phyloP scores from a whole-genome alignment of 2,329 filamentous ascomycete species.

The Pochonia chlamydosporia region DNA sequence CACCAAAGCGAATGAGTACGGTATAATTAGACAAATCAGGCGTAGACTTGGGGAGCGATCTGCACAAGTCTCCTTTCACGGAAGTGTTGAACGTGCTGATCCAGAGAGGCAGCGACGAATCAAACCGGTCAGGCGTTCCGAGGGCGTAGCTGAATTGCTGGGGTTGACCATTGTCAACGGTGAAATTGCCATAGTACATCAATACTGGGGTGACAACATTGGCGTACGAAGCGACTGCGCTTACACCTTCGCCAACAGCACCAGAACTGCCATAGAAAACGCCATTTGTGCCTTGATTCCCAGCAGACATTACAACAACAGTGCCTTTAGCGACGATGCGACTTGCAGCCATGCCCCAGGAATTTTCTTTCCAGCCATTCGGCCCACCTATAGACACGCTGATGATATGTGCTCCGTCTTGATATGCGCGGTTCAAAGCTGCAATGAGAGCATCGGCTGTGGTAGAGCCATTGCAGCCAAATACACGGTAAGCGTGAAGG shows the following conservation, averaged over 20 bases:
- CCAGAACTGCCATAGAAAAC: conserved; percentile 7
- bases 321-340: conserved; percentile 28
- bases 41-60: conserved; percentile 40
- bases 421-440: conserved; percentile 48
- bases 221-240: neutral
- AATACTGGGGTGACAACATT: neutral
- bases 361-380: conserved; percentile 25
- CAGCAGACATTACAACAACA: conserved; percentile 13
- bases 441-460: conserved; percentile 42
- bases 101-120: conserved; percentile 35
- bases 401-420: conserved; percentile 35
- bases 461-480: conserved; percentile 19
- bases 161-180: neutral
- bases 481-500: conserved; percentile 6
- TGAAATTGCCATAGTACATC: neutral
- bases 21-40: conserved; percentile 47
- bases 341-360: conserved; percentile 35
- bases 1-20: conserved; percentile 49
- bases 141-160: conserved; percentile 31
- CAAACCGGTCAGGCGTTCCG: conserved; percentile 32
- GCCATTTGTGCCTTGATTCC: conserved; percentile 21
- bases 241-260: conserved; percentile 14
- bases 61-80: conserved; percentile 41
- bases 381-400: conserved; percentile 16
- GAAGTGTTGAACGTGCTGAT: conserved; percentile 30